A percentile compares a stretch with the other conserved stretches of the same genome.
These are phyloP conservation scores for Pterocarpus santalinus DNA, from an alignment of 306 rosid species.

Conservation along the genomic window DNA sequence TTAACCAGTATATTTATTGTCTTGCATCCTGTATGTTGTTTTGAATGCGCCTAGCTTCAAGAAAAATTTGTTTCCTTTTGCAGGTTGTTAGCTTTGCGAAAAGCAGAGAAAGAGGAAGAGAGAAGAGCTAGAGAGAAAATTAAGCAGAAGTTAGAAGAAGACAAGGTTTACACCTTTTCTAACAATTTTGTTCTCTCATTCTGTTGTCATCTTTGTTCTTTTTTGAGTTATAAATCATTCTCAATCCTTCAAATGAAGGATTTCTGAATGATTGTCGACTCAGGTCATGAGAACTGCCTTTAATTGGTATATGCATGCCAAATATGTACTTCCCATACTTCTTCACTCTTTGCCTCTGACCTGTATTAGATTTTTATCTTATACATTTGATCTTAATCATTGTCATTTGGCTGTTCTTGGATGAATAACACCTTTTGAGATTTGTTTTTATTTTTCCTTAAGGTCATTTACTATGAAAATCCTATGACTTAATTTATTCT, in stretches of 20 bases:
- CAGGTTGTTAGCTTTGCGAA: conserved; percentile 87
- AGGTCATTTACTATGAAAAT: conserved; percentile 12
- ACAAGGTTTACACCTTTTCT: conserved; percentile 68
- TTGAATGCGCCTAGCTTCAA: conserved; percentile 33
- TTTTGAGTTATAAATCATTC: conserved; percentile 29
- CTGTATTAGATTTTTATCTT: conserved; percentile 3
- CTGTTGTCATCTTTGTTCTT: conserved; percentile 18
- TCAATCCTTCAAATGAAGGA: conserved; percentile 14
- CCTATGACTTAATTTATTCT: background rate
- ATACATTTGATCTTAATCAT: background rate
- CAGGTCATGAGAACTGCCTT: background rate
- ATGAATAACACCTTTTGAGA: conserved; percentile 9
- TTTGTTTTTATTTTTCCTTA: conserved; percentile 13
- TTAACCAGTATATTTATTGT: conserved; percentile 41
- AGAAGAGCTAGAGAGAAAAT: conserved; percentile 94
- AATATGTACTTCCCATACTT: background rate
- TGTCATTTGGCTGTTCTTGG: conserved; percentile 17
- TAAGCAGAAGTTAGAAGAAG: conserved; percentile 94
- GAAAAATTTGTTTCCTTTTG: conserved; percentile 42
- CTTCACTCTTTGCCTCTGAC: background rate
- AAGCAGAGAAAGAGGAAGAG: conserved; percentile 99
- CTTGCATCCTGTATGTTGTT: conserved; percentile 31
- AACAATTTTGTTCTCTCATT: background rate
- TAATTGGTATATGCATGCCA: conserved; percentile 1
- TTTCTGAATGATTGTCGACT: conserved; percentile 1